Percentiles rank a stretch among this genome's conserved stretches.
These are phyloP conservation scores for Aspergillus aculeatinus DNA, from an alignment of 2,329 filamentous ascomycete species.

Conservation along the genomic window DNA sequence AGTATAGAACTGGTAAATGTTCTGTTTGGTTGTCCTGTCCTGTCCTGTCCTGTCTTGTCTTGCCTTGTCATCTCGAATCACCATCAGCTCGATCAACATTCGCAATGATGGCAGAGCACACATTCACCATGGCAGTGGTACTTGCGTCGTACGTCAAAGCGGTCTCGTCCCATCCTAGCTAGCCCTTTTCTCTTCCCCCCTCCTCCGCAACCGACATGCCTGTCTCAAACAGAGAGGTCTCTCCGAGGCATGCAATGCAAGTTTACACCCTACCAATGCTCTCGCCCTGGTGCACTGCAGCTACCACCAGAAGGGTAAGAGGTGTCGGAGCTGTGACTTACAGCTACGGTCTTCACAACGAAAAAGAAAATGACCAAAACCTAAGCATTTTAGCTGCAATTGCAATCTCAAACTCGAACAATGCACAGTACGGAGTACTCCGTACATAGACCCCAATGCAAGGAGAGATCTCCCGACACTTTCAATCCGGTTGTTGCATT, in stretches of 20 bases:
- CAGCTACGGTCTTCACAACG: background rate
- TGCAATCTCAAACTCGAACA: constrained; percentile 1
- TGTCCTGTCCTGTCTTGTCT: background rate
- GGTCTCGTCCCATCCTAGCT: background rate
- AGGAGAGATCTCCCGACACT: background rate
- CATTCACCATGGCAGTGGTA: background rate
- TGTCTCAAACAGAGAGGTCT: constrained; percentile 3
- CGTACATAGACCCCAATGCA: background rate
- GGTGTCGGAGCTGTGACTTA: background rate
- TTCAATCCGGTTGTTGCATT: too few relatives aligned
- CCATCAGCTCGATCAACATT: background rate
- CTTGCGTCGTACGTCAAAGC: background rate
- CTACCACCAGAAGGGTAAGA: background rate
- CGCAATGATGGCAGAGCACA: background rate
- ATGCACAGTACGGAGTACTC: too few relatives aligned
- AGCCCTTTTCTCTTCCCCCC: background rate
- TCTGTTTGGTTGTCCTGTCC: constrained; percentile 8
- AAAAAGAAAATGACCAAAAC: background rate
- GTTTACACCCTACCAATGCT: background rate
- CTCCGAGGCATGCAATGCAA: constrained; percentile 2
- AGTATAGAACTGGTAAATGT: background rate
- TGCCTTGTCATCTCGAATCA: background rate
- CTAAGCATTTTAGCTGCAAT: constrained; percentile 7
- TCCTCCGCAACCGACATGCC: background rate
- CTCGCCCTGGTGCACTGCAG: background rate